Evolutionary conservation across 1,139 yeast genomes (phyloP).

Genomic region (Pichia sp.): DNA sequence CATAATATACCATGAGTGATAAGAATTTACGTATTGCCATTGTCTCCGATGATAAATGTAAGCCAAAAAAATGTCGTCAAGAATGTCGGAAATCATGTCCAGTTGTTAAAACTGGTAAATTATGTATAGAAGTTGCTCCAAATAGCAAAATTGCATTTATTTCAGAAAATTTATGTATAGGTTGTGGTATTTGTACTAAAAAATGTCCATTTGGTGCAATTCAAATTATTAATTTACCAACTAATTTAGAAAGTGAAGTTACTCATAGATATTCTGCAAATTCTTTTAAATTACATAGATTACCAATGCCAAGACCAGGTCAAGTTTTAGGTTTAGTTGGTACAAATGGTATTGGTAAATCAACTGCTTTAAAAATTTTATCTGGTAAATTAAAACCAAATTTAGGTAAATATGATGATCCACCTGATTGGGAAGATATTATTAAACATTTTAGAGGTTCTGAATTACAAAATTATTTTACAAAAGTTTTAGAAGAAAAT

Average conservation of each 20-base stretch:
- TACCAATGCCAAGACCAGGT: slow-evolving; percentile 98
- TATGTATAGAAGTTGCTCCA: slow-evolving; percentile 94
- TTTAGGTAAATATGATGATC: slow-evolving; percentile 85
- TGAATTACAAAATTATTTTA: slow-evolving; percentile 91
- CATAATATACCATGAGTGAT: slow-evolving; percentile 38
- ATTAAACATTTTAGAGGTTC: slow-evolving; percentile 90
- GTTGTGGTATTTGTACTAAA: slow-evolving; percentile 99
- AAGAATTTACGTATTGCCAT: slow-evolving; percentile 87
- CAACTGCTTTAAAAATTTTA: slow-evolving; percentile 93
- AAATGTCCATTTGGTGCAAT: slow-evolving; percentile 98
- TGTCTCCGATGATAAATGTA: slow-evolving; percentile 88
- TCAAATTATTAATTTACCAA: slow-evolving; percentile 89
- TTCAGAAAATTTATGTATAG: slow-evolving; percentile 93
- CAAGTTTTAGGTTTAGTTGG: slow-evolving; percentile 97
- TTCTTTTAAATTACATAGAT: slow-evolving; percentile 91
- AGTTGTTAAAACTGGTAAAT: slow-evolving; percentile 93
- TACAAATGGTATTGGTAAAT: slow-evolving; percentile 97
- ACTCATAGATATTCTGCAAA: slow-evolving; percentile 97
- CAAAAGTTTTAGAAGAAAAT: slow-evolving; percentile 87
- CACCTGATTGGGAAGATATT: slow-evolving; percentile 97
- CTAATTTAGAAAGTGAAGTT: slow-evolving; percentile 84
- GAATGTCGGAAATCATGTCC: slow-evolving; percentile 97
- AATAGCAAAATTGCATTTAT: slow-evolving; percentile 88
- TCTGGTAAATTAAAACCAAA: slow-evolving; percentile 99
- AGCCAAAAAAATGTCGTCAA: slow-evolving; percentile 96